Evolutionary conservation across 2,329 filamentous ascomycete genomes (phyloP).

Genomic region (Fusarium udum): DNA sequence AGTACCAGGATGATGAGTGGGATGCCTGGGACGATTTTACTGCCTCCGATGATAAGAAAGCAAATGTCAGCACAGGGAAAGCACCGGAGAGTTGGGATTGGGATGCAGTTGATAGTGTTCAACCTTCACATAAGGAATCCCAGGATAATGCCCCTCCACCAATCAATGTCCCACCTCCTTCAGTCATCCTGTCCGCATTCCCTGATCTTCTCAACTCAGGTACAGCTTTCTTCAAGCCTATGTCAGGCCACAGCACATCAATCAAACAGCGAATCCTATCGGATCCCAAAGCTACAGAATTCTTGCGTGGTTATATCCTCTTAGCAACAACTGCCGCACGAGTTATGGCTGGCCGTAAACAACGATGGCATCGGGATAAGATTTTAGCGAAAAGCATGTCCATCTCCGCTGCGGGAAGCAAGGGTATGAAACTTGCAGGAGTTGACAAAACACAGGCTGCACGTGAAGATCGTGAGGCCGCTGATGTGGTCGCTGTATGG

Average conservation of each 20-base stretch:
- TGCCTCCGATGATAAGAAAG: slow-evolving; percentile 27
- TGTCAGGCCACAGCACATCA: slow-evolving; percentile 65
- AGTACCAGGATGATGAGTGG: slow-evolving; percentile 58
- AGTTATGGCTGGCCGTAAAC: slow-evolving; percentile 83
- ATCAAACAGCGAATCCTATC: slow-evolving; percentile 71
- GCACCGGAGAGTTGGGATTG: slow-evolving; percentile 58
- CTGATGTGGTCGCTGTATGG: slow-evolving; percentile 81
- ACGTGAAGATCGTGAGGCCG: slow-evolving; percentile 85
- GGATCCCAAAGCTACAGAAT: slow-evolving; percentile 68
- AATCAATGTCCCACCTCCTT: slow-evolving; percentile 89
- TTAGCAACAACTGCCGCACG: slow-evolving; percentile 76
- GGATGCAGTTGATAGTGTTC: slow-evolving; percentile 53
- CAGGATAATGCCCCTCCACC: slow-evolving; percentile 66
- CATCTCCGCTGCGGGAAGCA: slow-evolving; percentile 79
- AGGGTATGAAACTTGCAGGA: slow-evolving; percentile 90
- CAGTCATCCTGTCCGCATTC: slow-evolving; percentile 81
- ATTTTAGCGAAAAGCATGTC: slow-evolving; percentile 88
- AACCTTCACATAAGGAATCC: slow-evolving; percentile 34
- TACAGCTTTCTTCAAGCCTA: slow-evolving; percentile 72
- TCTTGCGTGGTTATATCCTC: slow-evolving; percentile 71
- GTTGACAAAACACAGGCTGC: slow-evolving; percentile 84
- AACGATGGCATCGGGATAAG: slow-evolving; percentile 90
- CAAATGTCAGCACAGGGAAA: slow-evolving; percentile 21
- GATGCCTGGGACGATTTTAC: slow-evolving; percentile 60
- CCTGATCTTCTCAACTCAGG: slow-evolving; percentile 74